Base-by-base conservation (phyloP, 306 rosid species). In the Rosa persica region DNA sequence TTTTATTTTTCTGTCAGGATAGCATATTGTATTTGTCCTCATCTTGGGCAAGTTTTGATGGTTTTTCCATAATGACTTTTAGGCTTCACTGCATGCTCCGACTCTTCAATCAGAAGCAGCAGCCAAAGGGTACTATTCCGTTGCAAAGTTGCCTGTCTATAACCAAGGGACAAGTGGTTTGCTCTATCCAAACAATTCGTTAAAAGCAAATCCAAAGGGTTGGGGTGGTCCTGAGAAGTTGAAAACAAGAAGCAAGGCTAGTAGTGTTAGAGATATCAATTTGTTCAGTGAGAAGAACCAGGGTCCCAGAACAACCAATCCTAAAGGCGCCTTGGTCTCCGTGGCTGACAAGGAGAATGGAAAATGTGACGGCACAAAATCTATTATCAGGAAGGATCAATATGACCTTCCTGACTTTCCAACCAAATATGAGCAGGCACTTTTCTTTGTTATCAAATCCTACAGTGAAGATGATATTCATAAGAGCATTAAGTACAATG, bases 401-500 rank as follows among this genome's bases (percentile, higher is more conserved):
- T 92, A 86, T 83, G 90, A 92, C 79, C 87, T 89, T 64, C 90
- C 89, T 8, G 96, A 90, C 81, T 92, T 92, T 80, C 87, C 84
- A 5, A 86, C 93, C 75, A 90, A 85, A 74, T 90, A 92, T 51
- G 89, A 90, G 60, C 89, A 82, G 78, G 97, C 91, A 15, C 80
- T 80, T 64, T 93, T 93, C 88, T 93, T 88, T 75, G 90, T 93
- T 52, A 93, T 93, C 82, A 93, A 93, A 73, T 93, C 98, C 27
- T 90, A 93, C 85, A 93, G 98, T 27, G 98, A 93, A 83, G 98
- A 90, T 64, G 96, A 93, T 87, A 66, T 93, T 65, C 98, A 93
- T 77, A 93, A 93, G 86, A 93, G 98, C 87, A 88, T 93, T 52
- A 93, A 93, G 85, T 93, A 93, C 83, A 78, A 85, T 42, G 98